Percentiles rank a stretch among this genome's conserved stretches.
Evolutionary conservation across 2,329 filamentous ascomycete genomes (phyloP).

Genomic region (Hymenoscyphus fraxineus): DNA sequence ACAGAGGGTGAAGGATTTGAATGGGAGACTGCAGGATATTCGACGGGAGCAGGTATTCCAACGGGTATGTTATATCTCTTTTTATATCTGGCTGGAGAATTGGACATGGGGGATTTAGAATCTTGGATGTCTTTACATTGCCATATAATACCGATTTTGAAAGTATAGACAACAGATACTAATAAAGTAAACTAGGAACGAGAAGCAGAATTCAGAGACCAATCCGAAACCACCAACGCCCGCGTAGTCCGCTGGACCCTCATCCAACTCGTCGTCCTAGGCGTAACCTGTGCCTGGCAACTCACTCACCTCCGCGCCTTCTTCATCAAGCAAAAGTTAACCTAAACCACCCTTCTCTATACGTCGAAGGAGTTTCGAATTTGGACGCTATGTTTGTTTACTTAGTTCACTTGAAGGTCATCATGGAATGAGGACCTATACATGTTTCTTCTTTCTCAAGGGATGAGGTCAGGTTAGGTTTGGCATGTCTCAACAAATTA

Average conservation of each 20-base stretch:
- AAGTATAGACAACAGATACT: background rate
- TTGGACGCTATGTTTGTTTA: conserved; percentile 2
- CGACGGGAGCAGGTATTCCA: conserved; percentile 95
- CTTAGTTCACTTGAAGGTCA: background rate
- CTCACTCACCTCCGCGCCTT: conserved; percentile 91
- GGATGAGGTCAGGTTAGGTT: background rate
- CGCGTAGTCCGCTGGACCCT: conserved; percentile 92
- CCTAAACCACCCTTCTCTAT: conserved; percentile 46
- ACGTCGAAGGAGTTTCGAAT: background rate
- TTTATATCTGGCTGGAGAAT: no score
- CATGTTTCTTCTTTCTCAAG: background rate
- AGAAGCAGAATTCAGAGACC: conserved; percentile 96
- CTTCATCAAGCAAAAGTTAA: conserved; percentile 99
- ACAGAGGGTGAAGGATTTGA: conserved; percentile 83
- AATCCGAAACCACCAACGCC: conserved; percentile 88
- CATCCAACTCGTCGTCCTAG: conserved; percentile 81
- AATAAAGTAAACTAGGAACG: conserved; percentile 62
- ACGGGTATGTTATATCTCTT: conserved; percentile 51
- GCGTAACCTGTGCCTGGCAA: conserved; percentile 92
- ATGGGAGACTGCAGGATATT: conserved; percentile 81
- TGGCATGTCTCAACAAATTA: background rate
- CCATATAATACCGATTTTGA: background rate
- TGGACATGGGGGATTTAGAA: no score
- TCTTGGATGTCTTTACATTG: conserved; percentile 4
- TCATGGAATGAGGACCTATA: background rate